Conservation (phyloP, 2,329 filamentous ascomycete species). For the Fusarium graminum region DNA sequence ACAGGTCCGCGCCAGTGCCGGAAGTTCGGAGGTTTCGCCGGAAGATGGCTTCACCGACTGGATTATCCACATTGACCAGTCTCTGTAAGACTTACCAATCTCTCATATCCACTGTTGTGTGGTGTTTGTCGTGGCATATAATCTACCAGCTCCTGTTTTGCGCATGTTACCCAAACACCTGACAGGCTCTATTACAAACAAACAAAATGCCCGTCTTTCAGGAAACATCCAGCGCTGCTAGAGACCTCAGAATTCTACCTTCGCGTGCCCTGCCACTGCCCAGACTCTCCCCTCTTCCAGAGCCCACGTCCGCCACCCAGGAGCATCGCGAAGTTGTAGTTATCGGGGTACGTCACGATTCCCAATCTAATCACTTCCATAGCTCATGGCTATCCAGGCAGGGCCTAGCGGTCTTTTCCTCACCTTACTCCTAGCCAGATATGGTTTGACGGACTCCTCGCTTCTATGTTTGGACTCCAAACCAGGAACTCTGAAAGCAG, state of each 20-base stretch:
- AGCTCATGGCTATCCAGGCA: neutral
- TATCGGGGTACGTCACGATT: neutral
- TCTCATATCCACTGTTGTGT: neutral
- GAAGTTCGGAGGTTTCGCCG: constrained; percentile 12
- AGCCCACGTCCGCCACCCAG: neutral
- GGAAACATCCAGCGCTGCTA: constrained; percentile 10
- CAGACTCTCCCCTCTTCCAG: constrained; percentile 6
- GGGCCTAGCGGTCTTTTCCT: constrained; percentile 20
- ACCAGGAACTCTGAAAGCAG: constrained; percentile 14
- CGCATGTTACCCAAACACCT: neutral
- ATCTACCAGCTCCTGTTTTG: neutral
- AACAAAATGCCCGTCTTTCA: constrained; percentile 24
- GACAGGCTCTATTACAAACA: neutral
- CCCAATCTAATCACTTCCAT: fast-evolving
- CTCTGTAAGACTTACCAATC: constrained; percentile 8
- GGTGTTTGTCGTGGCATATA: neutral
- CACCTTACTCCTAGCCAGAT: constrained; percentile 13
- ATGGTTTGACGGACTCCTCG: constrained; percentile 7
- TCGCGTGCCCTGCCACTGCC: constrained; percentile 11
- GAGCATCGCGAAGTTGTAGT: constrained; percentile 20
- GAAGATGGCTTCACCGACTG: neutral
- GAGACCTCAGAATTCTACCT: constrained; percentile 19
- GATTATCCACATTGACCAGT: neutral
- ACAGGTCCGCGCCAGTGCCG: constrained; percentile 6
- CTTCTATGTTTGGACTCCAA: constrained; percentile 23